Evolutionary conservation across 2,329 filamentous ascomycete genomes (phyloP).

Genomic region (Aspergillus nomiae): DNA sequence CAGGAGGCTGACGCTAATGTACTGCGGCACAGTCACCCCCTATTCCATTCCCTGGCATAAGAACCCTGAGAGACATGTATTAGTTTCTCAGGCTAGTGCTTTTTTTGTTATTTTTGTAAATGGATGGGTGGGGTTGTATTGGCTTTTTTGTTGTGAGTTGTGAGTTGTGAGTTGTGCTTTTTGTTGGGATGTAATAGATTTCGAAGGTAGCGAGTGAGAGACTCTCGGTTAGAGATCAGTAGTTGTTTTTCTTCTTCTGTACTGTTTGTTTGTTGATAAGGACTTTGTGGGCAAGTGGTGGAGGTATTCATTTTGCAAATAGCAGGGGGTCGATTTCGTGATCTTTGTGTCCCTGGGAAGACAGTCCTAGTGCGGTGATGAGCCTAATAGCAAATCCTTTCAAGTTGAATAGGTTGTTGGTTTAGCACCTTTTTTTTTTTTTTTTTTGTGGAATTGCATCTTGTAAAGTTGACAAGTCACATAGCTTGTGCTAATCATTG

Average conservation of each 20-base stretch:
- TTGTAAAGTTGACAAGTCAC: background rate
- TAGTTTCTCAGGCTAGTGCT: too few species aligned
- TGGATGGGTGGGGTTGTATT: background rate
- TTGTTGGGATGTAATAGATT: too few species aligned
- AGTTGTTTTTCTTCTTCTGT: too few species aligned
- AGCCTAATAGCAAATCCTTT: background rate
- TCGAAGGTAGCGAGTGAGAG: too few species aligned
- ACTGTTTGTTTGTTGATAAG: too few species aligned
- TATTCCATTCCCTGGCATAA: background rate
- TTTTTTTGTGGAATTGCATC: background rate
- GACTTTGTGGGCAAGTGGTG: too few species aligned
- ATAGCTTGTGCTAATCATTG: background rate
- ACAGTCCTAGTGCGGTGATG: background rate
- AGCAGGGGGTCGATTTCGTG: background rate
- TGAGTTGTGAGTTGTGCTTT: background rate
- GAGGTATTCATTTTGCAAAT: background rate
- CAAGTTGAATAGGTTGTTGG: background rate
- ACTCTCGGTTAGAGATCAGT: too few species aligned
- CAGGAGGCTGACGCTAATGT: background rate
- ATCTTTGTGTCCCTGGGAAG: background rate
- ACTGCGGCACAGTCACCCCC: background rate
- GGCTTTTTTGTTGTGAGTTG: background rate
- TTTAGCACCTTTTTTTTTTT: background rate
- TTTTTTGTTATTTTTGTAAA: background rate
- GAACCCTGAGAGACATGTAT: too few species aligned